Conservation (phyloP, 2,329 filamentous ascomycete genomes). For the Aspergillus candidus region DNA sequence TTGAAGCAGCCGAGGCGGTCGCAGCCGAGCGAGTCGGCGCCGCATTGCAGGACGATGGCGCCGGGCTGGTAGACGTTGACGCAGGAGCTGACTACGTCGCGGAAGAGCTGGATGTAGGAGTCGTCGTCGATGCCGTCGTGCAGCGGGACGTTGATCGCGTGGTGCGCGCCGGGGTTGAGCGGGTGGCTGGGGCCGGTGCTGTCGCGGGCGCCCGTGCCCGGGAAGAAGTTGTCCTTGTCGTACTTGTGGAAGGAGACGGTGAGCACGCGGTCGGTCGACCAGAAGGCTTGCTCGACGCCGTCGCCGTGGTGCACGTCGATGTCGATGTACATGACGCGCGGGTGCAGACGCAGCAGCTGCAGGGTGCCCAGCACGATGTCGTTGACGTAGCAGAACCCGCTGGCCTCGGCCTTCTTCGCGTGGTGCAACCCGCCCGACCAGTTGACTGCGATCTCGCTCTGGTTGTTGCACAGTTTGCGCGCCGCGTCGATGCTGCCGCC, state of each 20-base stretch:
- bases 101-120: slow-evolving; percentile 81
- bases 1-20: slow-evolving; percentile 95
- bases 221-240: slow-evolving; percentile 78
- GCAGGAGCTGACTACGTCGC: slow-evolving; percentile 69
- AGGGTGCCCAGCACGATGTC: slow-evolving; percentile 94
- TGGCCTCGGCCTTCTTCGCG: slow-evolving; percentile 88
- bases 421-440: slow-evolving; percentile 97
- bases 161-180: slow-evolving; percentile 79
- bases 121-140: slow-evolving; percentile 87
- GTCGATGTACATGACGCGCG: slow-evolving; percentile 88
- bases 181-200: slow-evolving; percentile 79
- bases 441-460: slow-evolving; percentile 93
- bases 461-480: slow-evolving; percentile 74
- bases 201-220: slow-evolving; percentile 79
- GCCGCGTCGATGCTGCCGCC: slow-evolving; percentile 88
- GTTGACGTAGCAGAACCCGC: slow-evolving; percentile 98
- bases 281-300: slow-evolving; percentile 86
- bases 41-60: slow-evolving; percentile 91
- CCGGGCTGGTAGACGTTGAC: slow-evolving; percentile 79
- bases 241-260: slow-evolving; percentile 97
- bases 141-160: slow-evolving; percentile 83
- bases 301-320: slow-evolving; percentile 91
- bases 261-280: slow-evolving; percentile 82
- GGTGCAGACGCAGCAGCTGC: slow-evolving; percentile 72
- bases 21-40: slow-evolving; percentile 87